Evolutionary conservation across 768 basidiomycete species (phyloP), one percentile per base, ranked within the genome.

Genomic region (Dioszegia hungarica): DNA sequence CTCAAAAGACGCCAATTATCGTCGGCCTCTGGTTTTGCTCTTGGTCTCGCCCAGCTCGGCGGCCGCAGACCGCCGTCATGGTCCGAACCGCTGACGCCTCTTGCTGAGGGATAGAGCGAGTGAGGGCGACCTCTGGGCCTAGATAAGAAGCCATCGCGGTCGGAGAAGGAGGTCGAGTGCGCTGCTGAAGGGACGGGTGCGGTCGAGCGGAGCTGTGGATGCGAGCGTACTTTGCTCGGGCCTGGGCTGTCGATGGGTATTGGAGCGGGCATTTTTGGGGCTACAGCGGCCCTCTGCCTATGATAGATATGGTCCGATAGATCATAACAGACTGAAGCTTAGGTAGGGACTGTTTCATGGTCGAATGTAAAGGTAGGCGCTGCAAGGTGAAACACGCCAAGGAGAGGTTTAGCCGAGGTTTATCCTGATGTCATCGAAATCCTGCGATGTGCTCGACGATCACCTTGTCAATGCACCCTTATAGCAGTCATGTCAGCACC

Each of bases 1-100:
- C 60, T 50, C 17, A 68, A 49, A 1, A 55, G 25, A 12, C 54
- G 48, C 66, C 66, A 68, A 33, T 68, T 68, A 14, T 62, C 61
- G 24, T 51, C 49, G 14, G 11, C 34, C 49, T 51, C 15, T 11
- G 31, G 20, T n/a, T 41, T 31, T 25, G 37, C 11, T 17, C 37
- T 8, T 22, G 4, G 8, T 19, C 14, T 22, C 22, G 27, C 20
- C 20, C 43, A 14, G 22, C 22, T 19, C 9, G 19, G 9, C 22
- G 9, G 22, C 9, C 20, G 20, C 43, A 22, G 19, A 25, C 9
- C 43, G 9, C 34, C 17, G 34, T 17, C 34, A 36, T 9, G 34
- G 17, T 36, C n/a, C n/a, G n/a, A n/a, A n/a, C n/a, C n/a, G n/a
- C n/a, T n/a, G n/a, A n/a, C n/a, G n/a, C n/a, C n/a, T n/a, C n/a